Percentiles rank a stretch among this genome's conserved stretches.
Evolutionary conservation across 257 asterid genomes (phyloP).

Genomic region (Petunia secreta): DNA sequence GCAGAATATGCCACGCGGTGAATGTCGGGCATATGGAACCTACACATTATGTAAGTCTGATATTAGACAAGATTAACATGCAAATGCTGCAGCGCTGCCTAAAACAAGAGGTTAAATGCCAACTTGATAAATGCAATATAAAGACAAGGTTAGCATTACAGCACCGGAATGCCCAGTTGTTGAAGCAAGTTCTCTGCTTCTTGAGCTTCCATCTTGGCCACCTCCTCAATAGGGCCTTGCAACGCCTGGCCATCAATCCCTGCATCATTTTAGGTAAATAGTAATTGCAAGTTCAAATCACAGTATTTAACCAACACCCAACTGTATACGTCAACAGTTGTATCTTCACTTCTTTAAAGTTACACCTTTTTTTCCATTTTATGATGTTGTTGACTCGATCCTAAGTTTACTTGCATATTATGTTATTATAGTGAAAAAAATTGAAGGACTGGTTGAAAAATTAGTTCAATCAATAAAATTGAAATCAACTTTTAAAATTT

Average conservation of each 20-base stretch:
- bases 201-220: constrained; percentile 72
- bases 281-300: constrained; percentile 9
- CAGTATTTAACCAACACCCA: neutral
- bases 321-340: constrained; percentile 7
- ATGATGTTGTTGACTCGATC: neutral
- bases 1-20: constrained; percentile 82
- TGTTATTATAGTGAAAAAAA: neutral
- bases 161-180: constrained; percentile 68
- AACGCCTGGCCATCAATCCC: constrained; percentile 48
- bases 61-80: neutral
- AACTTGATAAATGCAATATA: constrained; percentile 18
- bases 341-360: neutral
- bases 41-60: constrained; percentile 34
- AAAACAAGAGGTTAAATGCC: constrained; percentile 9
- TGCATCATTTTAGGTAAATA: constrained; percentile 26
- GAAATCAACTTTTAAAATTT: neutral
- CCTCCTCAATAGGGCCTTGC: constrained; percentile 78
- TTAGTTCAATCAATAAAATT: neutral
- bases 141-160: neutral
- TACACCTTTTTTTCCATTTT: neutral
- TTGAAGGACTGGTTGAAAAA: neutral
- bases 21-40: constrained; percentile 68
- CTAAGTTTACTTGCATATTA: neutral
- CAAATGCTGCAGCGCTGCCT: neutral
- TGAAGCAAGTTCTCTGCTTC: constrained; percentile 70